phyloP scores from a whole-genome alignment of 345 rosid genomes.

The Salix arbutifolia region DNA sequence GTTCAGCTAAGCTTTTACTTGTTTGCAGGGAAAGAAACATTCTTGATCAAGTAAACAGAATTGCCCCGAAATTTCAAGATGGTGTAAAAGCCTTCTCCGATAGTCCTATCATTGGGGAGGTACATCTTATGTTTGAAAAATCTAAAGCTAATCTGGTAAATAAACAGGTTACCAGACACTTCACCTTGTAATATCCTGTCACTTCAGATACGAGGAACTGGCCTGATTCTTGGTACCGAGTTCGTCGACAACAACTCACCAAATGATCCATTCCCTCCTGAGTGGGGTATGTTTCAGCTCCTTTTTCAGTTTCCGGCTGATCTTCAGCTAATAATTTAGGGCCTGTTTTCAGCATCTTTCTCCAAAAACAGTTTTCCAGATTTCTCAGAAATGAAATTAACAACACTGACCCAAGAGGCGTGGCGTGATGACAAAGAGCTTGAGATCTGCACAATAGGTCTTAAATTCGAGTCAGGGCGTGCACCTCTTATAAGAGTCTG shows the following conservation, averaged over 20 bases:
- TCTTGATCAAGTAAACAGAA: conserved; percentile 45
- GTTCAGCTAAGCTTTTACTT: background rate
- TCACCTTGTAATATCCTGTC: conserved; percentile 10
- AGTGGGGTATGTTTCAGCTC: conserved; percentile 68
- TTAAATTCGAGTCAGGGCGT: too few species aligned
- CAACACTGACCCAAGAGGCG: too few species aligned
- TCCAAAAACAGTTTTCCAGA: background rate
- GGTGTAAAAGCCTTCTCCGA: conserved; percentile 71
- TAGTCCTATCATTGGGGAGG: conserved; percentile 95
- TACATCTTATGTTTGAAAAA: conserved; percentile 14
- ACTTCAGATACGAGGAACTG: conserved; percentile 83
- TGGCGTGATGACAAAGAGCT: too few species aligned
- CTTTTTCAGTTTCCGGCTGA: background rate
- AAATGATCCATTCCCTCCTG: conserved; percentile 78
- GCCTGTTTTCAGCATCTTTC: background rate
- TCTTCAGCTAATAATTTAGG: background rate
- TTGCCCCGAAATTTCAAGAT: conserved; percentile 75
- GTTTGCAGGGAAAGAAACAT: conserved; percentile 73
- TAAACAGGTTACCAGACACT: background rate
- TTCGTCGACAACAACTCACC: conserved; percentile 86
- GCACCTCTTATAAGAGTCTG: too few species aligned
- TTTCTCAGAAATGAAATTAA: too few species aligned
- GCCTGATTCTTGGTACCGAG: conserved; percentile 90
- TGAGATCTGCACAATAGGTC: too few species aligned
- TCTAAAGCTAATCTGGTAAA: background rate